Conservation (phyloP, 768 basidiomycete genomes). For the Sporobolomyces roseus region DNA sequence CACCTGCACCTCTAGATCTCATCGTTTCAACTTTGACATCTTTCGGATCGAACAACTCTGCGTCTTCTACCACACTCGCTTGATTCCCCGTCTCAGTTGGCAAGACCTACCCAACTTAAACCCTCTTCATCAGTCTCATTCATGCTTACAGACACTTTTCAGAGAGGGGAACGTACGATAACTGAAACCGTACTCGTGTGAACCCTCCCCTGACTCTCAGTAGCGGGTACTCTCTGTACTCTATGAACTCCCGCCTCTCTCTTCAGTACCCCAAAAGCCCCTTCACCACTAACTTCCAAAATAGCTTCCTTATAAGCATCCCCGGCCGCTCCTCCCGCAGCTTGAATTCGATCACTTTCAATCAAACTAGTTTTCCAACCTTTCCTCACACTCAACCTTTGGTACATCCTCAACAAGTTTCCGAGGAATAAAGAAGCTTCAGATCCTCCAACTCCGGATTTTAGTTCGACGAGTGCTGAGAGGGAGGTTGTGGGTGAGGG, state of each 20-base stretch:
- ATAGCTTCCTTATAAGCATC: slow-evolving; percentile 65
- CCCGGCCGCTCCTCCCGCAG: slow-evolving; percentile 18
- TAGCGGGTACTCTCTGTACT: slow-evolving; percentile 88
- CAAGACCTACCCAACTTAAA: slow-evolving; percentile 61
- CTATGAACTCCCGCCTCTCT: slow-evolving; percentile 97
- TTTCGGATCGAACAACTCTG: slow-evolving; percentile 63
- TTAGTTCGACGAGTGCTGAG: slow-evolving; percentile 81
- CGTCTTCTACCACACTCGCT: slow-evolving; percentile 61
- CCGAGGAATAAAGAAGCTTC: slow-evolving; percentile 78
- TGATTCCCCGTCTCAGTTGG: slow-evolving; percentile 66
- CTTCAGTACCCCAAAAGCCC: slow-evolving; percentile 70
- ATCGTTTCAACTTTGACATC: slow-evolving; percentile 90
- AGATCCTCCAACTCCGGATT: slow-evolving; percentile 86
- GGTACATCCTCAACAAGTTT: slow-evolving; percentile 78
- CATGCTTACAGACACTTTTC: slow-evolving; percentile 2
- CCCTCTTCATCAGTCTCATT: slow-evolving; percentile 2
- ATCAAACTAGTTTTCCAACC: slow-evolving; percentile 59
- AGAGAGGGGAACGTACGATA: slow-evolving; percentile 57
- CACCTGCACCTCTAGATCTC: slow-evolving; percentile 94
- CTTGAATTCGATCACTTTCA: slow-evolving; percentile 30
- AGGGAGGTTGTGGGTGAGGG: slow-evolving; percentile 19
- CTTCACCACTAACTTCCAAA: slow-evolving; percentile 70
- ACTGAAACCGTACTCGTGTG: slow-evolving; percentile 89
- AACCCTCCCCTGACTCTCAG: slow-evolving; percentile 77
- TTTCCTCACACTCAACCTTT: slow-evolving; percentile 57